These are phyloP conservation scores for Fusarium buxicola DNA, from an alignment of 2,329 filamentous ascomycete species.

Conservation along the genomic window DNA sequence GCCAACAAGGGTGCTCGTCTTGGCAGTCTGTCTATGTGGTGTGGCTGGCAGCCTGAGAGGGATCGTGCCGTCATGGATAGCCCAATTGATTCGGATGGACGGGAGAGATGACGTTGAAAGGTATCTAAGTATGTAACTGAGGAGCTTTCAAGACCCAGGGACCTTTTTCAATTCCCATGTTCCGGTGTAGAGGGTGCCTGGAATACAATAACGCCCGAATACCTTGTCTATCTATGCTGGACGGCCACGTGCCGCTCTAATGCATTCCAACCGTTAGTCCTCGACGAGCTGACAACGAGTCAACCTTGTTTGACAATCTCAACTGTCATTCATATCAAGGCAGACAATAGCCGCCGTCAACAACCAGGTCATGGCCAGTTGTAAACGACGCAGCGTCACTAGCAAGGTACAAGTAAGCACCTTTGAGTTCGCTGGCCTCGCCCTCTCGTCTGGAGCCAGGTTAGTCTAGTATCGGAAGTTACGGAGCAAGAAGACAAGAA, in stretches of 20 bases:
- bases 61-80: not conserved
- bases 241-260: not conserved
- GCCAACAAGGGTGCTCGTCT: not conserved
- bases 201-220: not conserved
- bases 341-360: conserved; percentile 79
- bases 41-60: conserved; percentile 1
- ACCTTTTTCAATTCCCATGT: conserved; percentile 11
- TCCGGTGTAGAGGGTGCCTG: not conserved
- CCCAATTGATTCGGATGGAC: not conserved
- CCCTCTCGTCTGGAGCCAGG: conserved; percentile 69
- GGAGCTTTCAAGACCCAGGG: conserved; percentile 1
- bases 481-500: no score
- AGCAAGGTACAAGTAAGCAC: conserved; percentile 83
- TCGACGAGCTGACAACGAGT: not conserved
- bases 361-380: conserved; percentile 78
- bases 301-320: not conserved
- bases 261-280: not conserved
- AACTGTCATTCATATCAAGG: conserved; percentile 51
- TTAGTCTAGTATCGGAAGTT: no score
- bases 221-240: not conserved
- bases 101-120: conserved; percentile 9
- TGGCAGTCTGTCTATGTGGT: conserved; percentile 1
- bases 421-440: conserved; percentile 80
- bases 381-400: conserved; percentile 87
- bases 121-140: not conserved